Conservation (phyloP, 257 asterid genomes). For the Nyctanthes arbortristis region DNA sequence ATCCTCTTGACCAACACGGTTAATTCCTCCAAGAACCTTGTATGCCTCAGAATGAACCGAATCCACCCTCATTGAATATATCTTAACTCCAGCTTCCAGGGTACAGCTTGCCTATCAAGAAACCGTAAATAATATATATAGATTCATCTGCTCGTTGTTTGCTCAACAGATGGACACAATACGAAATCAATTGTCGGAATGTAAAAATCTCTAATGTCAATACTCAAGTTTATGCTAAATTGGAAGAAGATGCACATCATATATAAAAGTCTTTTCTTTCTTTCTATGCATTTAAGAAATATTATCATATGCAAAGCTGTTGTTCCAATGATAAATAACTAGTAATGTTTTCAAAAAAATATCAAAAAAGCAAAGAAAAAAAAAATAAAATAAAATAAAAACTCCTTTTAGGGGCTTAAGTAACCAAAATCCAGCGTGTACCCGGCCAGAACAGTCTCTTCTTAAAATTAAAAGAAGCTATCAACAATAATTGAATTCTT, state of each 20-base stretch:
- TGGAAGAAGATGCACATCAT: neutral
- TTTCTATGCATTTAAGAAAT: neutral
- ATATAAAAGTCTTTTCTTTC: too few species aligned
- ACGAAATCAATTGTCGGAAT: neutral
- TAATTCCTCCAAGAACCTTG: constrained; percentile 96
- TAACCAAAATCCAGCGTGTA: neutral
- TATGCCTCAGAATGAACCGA: constrained; percentile 95
- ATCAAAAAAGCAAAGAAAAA: neutral
- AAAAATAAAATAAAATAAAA: neutral
- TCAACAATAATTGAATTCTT: neutral
- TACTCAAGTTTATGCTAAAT: neutral
- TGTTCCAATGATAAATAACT: neutral
- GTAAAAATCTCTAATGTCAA: neutral
- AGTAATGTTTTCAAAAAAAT: neutral
- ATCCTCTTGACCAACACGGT: constrained; percentile 84
- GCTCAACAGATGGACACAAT: neutral
- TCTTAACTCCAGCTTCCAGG: constrained; percentile 98
- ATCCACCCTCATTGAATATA: constrained; percentile 96
- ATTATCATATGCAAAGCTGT: neutral
- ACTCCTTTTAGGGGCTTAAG: neutral
- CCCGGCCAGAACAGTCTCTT: neutral
- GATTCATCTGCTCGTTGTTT: neutral
- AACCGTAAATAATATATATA: neutral
- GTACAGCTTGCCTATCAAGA: constrained; percentile 87
- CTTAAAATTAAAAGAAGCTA: neutral